A percentile compares a stretch with the other conserved stretches of the same genome.
Evolutionary conservation across 371 early-diverging fungal species (phyloP).

Genomic region (Coemansia sp.): DNA sequence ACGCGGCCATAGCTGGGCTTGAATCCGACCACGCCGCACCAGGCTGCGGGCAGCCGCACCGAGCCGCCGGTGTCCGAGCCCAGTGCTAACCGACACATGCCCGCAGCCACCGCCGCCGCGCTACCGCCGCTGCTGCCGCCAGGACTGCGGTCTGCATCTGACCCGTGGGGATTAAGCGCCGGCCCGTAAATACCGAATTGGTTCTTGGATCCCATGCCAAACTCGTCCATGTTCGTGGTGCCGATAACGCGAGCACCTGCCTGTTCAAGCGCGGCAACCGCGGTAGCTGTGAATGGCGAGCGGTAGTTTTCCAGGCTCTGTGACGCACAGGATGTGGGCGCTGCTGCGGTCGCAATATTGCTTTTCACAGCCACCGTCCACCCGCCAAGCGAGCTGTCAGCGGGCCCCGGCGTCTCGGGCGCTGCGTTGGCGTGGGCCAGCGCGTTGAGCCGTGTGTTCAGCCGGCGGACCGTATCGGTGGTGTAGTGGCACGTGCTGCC

Average conservation of each 20-base stretch:
- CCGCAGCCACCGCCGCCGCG: conserved; percentile 87
- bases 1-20: conserved; percentile 90
- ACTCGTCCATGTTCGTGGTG: conserved; percentile 96
- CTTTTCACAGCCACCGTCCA: conserved; percentile 39
- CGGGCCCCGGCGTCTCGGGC: not conserved
- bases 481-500: not conserved
- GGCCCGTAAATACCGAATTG: conserved; percentile 48
- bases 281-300: conserved; percentile 81
- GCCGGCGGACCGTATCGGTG: conserved; percentile 10
- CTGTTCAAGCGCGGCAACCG: conserved; percentile 59
- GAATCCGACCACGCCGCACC: conserved; percentile 91
- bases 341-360: conserved; percentile 20
- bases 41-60: conserved; percentile 89
- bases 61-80: conserved; percentile 97
- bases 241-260: conserved; percentile 77
- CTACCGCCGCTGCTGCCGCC: conserved; percentile 95
- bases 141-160: conserved; percentile 5
- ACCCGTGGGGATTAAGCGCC: conserved; percentile 40
- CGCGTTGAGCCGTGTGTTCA: conserved; percentile 28
- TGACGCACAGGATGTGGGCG: conserved; percentile 35
- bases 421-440: conserved; percentile 3
- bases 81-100: conserved; percentile 66
- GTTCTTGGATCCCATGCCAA: conserved; percentile 88
- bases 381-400: conserved; percentile 20
- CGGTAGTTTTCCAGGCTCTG: conserved; percentile 49